phyloP scores from a whole-genome alignment of 169 alveolate species.

The Plasmodium ovale region DNA sequence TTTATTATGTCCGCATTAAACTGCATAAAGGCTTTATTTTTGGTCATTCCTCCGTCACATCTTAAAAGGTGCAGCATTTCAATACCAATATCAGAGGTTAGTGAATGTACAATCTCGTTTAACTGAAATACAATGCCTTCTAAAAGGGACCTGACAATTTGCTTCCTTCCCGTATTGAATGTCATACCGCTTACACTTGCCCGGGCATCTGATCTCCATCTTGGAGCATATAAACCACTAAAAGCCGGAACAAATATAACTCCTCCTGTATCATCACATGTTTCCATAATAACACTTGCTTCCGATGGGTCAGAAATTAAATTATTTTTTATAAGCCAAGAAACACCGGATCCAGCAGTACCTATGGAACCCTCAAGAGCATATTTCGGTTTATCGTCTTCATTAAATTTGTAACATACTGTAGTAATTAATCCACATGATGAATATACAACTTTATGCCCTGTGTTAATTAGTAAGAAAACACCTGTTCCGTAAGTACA shows the following conservation, averaged over 20 bases:
- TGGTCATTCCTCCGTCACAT: constrained; percentile 94
- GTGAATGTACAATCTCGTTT: constrained; percentile 84
- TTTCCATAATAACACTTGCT: constrained; percentile 80
- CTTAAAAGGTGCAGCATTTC: constrained; percentile 83
- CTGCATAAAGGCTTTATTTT: constrained; percentile 88
- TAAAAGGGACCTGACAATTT: constrained; percentile 91
- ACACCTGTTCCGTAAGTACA: constrained; percentile 97
- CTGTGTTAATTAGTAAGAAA: constrained; percentile 92
- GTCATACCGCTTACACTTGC: constrained; percentile 94
- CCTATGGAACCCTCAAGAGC: constrained; percentile 97
- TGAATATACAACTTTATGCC: constrained; percentile 86
- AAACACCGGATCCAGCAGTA: constrained; percentile 93
- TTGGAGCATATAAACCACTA: constrained; percentile 95
- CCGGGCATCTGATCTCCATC: constrained; percentile 94
- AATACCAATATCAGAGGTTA: constrained; percentile 77
- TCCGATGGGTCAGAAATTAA: constrained; percentile 81
- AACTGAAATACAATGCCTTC: constrained; percentile 93
- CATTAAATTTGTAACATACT: constrained; percentile 89
- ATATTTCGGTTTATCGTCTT: constrained; percentile 83
- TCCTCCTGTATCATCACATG: constrained; percentile 90
- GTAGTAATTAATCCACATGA: constrained; percentile 93
- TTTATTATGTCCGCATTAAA: constrained; percentile 88
- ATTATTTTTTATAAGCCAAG: constrained; percentile 90
- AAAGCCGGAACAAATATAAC: constrained; percentile 95
- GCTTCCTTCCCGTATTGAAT: constrained; percentile 88